Base-by-base conservation (phyloP, 192 early-diverging fungal species). In the Helicostylum pulchrum region DNA sequence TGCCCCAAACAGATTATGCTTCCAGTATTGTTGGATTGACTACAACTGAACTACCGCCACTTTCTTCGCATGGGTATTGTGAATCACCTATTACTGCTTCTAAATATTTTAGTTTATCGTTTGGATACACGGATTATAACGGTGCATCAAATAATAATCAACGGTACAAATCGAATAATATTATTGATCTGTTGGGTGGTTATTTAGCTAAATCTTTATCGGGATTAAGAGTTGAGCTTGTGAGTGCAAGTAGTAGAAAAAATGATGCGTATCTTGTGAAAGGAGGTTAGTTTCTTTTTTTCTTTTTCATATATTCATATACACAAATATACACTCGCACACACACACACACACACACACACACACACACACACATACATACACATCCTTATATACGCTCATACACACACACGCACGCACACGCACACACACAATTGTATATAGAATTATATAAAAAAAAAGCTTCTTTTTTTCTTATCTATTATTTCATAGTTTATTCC, bases 1-100 rank as follows among this genome's bases (percentile, higher is more conserved):
- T 71, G 49, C 73, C 83, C 2, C 76, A 80, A 49, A 68, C 74
- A 10, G 84, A 85, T 64, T 82, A 73, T 69, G 80, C 81, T 11
- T 51, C 74, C 14, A 74, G 75, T 31, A 58, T 85, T 48, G 78
- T 82, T 3, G 77, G 81, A 26, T 50, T 49, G 23, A 54, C 71
- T 7, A 60, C 60, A 8, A 51, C 49, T 10, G 46, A 43, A 32
- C 34, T 62, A 43, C 54, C 66, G 7, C 6, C 63, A 3, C 42
- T 76, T 11, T 61, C 64, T 34, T 61, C 76, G 4, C 36, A 74
- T 17, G 84, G 81, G 11, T 75, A 66, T 47, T 85, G 84, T 61
- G 74, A 73, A 59, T 56, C 64, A n/a, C 78, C 78, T 19, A 52
- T 70, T 3, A 21, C 62, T 2, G 39, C 57, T 9, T 20, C 57